These are phyloP conservation scores for Chalciporus pseudorubinellus DNA, from an alignment of 768 basidiomycete genomes.

Conservation along the genomic window DNA sequence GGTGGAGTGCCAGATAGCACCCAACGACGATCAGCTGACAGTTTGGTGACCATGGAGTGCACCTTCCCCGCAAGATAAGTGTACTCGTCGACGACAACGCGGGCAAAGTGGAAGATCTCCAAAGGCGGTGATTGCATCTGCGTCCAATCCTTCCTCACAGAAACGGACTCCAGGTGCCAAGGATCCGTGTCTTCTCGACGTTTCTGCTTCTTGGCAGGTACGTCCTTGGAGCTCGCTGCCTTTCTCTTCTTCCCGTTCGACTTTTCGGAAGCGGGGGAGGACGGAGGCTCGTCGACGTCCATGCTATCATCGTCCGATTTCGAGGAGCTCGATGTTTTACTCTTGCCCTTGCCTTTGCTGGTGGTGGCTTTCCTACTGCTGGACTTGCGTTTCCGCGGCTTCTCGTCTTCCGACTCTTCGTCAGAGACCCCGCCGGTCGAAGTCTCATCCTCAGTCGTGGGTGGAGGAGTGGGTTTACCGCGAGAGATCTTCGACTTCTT, in stretches of 20 bases:
- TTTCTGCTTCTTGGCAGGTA: constrained; percentile 55
- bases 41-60: constrained; percentile 71
- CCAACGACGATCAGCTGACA: constrained; percentile 83
- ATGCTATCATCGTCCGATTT: constrained; percentile 46
- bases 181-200: constrained; percentile 65
- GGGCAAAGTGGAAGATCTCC: constrained; percentile 90
- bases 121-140: constrained; percentile 80
- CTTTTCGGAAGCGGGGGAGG: constrained; percentile 34
- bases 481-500: constrained; percentile 22
- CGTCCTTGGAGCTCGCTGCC: constrained; percentile 31
- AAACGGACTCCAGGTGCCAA: constrained; percentile 66
- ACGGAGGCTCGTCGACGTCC: constrained; percentile 53
- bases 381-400: constrained; percentile 41
- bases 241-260: constrained; percentile 47
- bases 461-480: constrained; percentile 27
- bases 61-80: constrained; percentile 85
- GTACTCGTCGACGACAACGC: constrained; percentile 91
- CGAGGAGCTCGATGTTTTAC: constrained; percentile 23
- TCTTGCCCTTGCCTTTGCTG: constrained; percentile 23
- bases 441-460: constrained; percentile 33
- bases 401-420: constrained; percentile 13
- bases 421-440: constrained; percentile 23
- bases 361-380: constrained; percentile 27
- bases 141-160: constrained; percentile 71
- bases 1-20: constrained; percentile 97